Evolutionary conservation across 345 rosid species (phyloP).

Genomic region (Bretschneidera sinensis): DNA sequence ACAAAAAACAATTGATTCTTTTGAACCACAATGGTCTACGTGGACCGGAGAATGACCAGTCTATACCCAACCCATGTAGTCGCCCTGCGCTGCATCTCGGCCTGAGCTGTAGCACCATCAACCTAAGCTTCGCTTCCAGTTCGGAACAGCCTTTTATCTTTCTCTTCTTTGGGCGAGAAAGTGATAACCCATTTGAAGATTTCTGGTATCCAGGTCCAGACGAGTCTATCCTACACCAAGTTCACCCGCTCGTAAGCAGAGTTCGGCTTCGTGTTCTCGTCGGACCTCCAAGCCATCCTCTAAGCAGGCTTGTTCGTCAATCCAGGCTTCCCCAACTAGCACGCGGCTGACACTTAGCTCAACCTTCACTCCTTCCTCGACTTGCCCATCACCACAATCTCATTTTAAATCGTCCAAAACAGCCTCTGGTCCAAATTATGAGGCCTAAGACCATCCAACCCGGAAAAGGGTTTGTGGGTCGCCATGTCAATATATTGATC

Average conservation of each 20-base stretch:
- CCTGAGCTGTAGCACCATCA: slow-evolving; percentile 76
- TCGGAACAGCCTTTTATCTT: slow-evolving; percentile 67
- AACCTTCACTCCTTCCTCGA: slow-evolving; percentile 78
- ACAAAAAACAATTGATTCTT: not conserved
- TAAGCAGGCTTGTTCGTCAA: slow-evolving; percentile 82
- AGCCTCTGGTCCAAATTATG: slow-evolving; percentile 85
- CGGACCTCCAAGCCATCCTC: slow-evolving; percentile 85
- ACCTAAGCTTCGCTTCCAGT: slow-evolving; percentile 34
- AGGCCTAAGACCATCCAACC: slow-evolving; percentile 82
- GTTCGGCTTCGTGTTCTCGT: slow-evolving; percentile 87
- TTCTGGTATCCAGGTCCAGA: slow-evolving; percentile 74
- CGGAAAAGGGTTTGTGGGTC: slow-evolving; percentile 75
- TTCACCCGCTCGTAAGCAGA: slow-evolving; percentile 87
- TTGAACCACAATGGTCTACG: slow-evolving; percentile 70
- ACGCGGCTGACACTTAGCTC: slow-evolving; percentile 64
- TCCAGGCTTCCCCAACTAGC: slow-evolving; percentile 95
- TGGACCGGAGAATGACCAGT: slow-evolving; percentile 90
- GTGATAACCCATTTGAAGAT: slow-evolving; percentile 62
- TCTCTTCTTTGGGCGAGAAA: slow-evolving; percentile 67
- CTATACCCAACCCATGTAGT: slow-evolving; percentile 85
- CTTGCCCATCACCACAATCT: slow-evolving; percentile 85
- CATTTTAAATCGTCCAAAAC: slow-evolving; percentile 82
- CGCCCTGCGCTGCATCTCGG: slow-evolving; percentile 92
- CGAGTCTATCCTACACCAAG: slow-evolving; percentile 75
- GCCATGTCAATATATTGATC: too few relatives aligned